Evolutionary conservation across 768 basidiomycete species (phyloP), one percentile per base, ranked within the genome.

Genomic region (Amanita exitialis): DNA sequence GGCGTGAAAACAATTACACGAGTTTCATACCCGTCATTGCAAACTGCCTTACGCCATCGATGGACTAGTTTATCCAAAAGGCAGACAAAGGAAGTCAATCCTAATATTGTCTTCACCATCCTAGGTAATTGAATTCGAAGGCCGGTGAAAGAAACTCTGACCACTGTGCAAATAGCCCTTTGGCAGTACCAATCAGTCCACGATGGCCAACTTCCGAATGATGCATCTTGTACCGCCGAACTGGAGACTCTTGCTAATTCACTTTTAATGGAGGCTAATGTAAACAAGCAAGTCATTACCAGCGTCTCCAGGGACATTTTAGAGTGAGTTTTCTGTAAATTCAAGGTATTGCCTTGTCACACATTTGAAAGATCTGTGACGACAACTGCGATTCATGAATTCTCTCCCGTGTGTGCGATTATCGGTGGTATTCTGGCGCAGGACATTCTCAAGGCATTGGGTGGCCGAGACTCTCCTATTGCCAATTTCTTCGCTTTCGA

Each of bases 381-480:
- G 4, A 74, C 70, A 12, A 82, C 85, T n/a, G 84, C 90, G 6
- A 66, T 69, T 16, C 82, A 86, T 63, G 92, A 95, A 62, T 90
- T 97, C 69, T 86, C 92, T 0, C 92, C 96, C 0, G 83, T 92
- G 1, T 90, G 92, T 62, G 96, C 96, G 1, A 87, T 99, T 32
- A 75, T 99, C 35, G 96, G 96, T 23, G 96, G 96, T 20, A 79
- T 98, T 69, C 70, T 98, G 12, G 94, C 84, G 1, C 96, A 98
- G 64, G 96, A 99, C 63, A 85, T 97, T 47, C 72, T 99, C 36
- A 93, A 96, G 64, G 82, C 90, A 0, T 74, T 98, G 35, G 87
- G 85, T 50, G 90, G 85, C 51, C 84, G 91, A 46, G 96, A 98
- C 59, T 80, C 88, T 23, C 95, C 95, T 3, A 86, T 96, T 56